phyloP scores from a whole-genome alignment of 1,284 basidiomycete species.

The Vanrija sp. region DNA sequence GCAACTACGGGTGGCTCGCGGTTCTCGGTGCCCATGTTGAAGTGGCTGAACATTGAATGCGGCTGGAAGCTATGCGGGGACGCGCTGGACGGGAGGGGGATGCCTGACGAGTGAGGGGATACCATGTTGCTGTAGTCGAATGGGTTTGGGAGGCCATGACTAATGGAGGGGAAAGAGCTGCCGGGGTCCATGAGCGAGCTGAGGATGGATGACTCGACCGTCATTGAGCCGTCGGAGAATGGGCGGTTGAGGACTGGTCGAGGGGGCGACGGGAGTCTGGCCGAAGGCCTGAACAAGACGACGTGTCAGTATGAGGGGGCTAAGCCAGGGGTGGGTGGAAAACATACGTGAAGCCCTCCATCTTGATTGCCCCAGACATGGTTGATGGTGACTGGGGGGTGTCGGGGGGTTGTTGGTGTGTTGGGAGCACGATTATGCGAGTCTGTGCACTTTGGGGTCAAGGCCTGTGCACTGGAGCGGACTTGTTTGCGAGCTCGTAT shows the following conservation, averaged over 20 bases:
- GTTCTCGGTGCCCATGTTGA: slow-evolving; percentile 35
- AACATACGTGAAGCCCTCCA: slow-evolving; percentile 33
- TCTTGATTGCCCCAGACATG: slow-evolving; percentile 28
- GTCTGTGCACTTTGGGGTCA: no score
- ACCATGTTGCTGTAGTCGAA: slow-evolving; percentile 34
- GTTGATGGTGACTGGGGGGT: neutral
- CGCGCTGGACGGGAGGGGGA: slow-evolving; percentile 11
- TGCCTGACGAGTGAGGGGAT: slow-evolving; percentile 22
- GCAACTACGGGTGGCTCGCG: slow-evolving; percentile 32
- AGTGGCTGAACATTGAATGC: slow-evolving; percentile 26
- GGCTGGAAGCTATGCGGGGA: slow-evolving; percentile 29
- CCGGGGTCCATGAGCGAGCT: slow-evolving; percentile 25
- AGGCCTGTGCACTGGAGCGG: no score
- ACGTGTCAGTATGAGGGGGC: neutral
- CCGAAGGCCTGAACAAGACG: neutral
- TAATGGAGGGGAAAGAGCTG: slow-evolving; percentile 11
- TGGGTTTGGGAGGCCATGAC: slow-evolving; percentile 5
- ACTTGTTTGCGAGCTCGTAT: no score
- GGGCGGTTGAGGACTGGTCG: slow-evolving; percentile 33
- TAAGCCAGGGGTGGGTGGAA: neutral
- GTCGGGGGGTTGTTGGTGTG: no score
- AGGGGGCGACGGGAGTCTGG: slow-evolving; percentile 1
- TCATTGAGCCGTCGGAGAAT: slow-evolving; percentile 43
- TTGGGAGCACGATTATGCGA: no score
- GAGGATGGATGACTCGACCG: slow-evolving; percentile 38